Conservation (phyloP, 2,329 filamentous ascomycete genomes). For the Kalaharituber pfeilii region DNA sequence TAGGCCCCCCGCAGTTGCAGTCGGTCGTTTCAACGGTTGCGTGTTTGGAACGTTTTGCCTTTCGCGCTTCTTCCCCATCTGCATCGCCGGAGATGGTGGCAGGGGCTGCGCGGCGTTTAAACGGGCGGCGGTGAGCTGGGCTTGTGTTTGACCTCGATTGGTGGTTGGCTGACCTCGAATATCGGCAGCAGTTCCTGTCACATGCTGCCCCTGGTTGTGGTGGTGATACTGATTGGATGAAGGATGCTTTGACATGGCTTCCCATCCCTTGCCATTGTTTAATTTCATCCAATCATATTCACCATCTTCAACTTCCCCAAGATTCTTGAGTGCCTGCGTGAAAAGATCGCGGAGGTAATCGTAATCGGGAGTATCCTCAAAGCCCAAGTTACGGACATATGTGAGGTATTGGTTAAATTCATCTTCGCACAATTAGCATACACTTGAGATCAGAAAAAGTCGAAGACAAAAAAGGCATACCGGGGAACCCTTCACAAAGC, state of each 20-base stretch:
- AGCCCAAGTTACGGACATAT: constrained; percentile 93
- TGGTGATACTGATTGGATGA: constrained; percentile 44
- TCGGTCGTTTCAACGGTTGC: constrained; percentile 57
- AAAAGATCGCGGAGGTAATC: constrained; percentile 94
- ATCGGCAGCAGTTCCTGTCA: constrained; percentile 28
- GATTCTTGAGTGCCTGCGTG: constrained; percentile 86
- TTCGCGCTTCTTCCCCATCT: constrained; percentile 53
- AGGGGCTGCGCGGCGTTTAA: constrained; percentile 88
- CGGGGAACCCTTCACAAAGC: constrained; percentile 83
- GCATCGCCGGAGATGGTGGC: constrained; percentile 69
- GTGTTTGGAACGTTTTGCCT: constrained; percentile 64
- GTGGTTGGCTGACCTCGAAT: constrained; percentile 36
- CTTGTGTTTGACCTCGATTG: constrained; percentile 24
- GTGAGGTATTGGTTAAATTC: constrained; percentile 96
- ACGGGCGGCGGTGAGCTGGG: constrained; percentile 57
- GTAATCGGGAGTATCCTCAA: constrained; percentile 96
- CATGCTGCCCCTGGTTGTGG: constrained; percentile 36
- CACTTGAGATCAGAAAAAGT: constrained; percentile 4
- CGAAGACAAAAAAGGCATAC: constrained; percentile 29
- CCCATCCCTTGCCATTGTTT: constrained; percentile 83
- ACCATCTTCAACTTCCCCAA: constrained; percentile 86
- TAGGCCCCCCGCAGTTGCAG: constrained; percentile 49
- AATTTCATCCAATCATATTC: constrained; percentile 99
- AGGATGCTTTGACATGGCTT: constrained; percentile 53
- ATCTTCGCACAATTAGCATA: constrained; percentile 33